These are phyloP conservation scores for Suillus plorans DNA, from an alignment of 768 basidiomycete genomes.

Conservation along the genomic window DNA sequence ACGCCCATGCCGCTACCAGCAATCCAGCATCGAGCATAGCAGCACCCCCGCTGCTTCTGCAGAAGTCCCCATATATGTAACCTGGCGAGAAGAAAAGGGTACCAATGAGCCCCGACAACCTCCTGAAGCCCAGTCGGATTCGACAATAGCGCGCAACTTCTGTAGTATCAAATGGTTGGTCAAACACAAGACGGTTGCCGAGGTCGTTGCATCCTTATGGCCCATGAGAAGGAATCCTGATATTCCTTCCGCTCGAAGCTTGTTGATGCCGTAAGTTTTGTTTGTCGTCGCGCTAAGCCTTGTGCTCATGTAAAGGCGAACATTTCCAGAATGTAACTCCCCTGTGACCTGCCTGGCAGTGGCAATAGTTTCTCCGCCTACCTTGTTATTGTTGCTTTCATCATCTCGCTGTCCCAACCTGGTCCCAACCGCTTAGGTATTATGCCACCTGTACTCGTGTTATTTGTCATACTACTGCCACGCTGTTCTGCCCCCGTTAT, in stretches of 20 bases:
- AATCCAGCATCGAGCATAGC: neutral
- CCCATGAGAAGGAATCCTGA: neutral
- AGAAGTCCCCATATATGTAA: neutral
- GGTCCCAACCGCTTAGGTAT: neutral
- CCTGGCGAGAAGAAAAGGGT: neutral
- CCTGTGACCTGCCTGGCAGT: neutral
- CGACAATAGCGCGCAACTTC: neutral
- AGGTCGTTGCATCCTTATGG: neutral
- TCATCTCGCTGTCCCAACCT: neutral
- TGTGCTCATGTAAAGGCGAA: neutral
- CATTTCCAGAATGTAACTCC: neutral
- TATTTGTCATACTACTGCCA: neutral
- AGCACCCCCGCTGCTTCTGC: neutral
- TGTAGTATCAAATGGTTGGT: neutral
- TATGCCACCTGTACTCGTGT: neutral
- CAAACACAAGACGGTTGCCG: neutral
- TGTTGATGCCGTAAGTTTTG: neutral
- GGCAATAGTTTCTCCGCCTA: neutral
- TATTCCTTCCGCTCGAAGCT: neutral
- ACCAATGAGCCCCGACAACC: neutral
- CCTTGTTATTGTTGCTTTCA: neutral
- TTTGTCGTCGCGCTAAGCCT: neutral
- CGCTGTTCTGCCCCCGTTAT: neutral
- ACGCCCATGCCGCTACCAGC: neutral
- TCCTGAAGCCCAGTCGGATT: neutral